phyloP scores from a whole-genome alignment of 1,139 yeast genomes.

The Candida tropicalis region DNA sequence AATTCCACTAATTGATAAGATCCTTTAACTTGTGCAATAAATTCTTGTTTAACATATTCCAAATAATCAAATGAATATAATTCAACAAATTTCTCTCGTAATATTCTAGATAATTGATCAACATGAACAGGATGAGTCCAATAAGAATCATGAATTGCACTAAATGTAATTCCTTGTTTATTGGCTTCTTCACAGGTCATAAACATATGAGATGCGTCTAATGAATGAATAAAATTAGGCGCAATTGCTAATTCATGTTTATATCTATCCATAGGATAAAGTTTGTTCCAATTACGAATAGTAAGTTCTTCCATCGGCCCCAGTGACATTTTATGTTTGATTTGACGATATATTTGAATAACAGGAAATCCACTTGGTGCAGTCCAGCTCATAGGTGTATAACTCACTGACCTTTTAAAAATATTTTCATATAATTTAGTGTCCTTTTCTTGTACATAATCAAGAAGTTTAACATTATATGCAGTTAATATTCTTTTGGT shows the following conservation, averaged over 20 bases:
- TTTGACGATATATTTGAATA: slow-evolving; percentile 35
- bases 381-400: slow-evolving; percentile 47
- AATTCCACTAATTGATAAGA: slow-evolving; percentile 42
- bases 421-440: neutral
- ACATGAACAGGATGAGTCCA: slow-evolving; percentile 47
- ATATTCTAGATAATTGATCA: slow-evolving; percentile 24
- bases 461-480: slow-evolving; percentile 24
- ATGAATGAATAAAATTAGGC: slow-evolving; percentile 49
- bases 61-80: slow-evolving; percentile 34
- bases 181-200: slow-evolving; percentile 36
- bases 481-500: slow-evolving; percentile 33
- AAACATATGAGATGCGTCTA: slow-evolving; percentile 44
- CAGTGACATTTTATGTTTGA: slow-evolving; percentile 18
- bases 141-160: slow-evolving; percentile 47
- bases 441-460: slow-evolving; percentile 12
- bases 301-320: slow-evolving; percentile 7
- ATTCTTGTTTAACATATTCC: slow-evolving; percentile 28
- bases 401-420: slow-evolving; percentile 11
- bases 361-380: slow-evolving; percentile 46
- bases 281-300: slow-evolving; percentile 3
- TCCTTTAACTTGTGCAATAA: slow-evolving; percentile 25
- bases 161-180: slow-evolving; percentile 28
- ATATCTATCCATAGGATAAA: slow-evolving; percentile 28
- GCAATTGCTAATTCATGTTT: slow-evolving; percentile 45
- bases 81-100: slow-evolving; percentile 39